These are phyloP conservation scores for Rutstroemia sydowiana DNA, from an alignment of 2,329 filamentous ascomycete species.

Conservation along the genomic window DNA sequence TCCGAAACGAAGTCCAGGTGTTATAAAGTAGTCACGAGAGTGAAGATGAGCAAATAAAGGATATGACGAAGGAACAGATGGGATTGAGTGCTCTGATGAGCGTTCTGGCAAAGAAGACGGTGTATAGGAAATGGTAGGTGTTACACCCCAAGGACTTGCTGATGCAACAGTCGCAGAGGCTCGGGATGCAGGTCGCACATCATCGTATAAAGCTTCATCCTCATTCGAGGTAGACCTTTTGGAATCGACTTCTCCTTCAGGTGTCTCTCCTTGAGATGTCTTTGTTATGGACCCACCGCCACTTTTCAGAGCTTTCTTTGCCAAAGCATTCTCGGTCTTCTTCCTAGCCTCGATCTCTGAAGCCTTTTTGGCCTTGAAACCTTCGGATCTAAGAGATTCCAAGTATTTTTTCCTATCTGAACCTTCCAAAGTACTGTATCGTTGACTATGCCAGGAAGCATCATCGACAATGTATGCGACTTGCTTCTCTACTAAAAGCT, in stretches of 20 bases:
- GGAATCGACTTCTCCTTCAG: constrained; percentile 1
- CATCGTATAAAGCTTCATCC: constrained; percentile 20
- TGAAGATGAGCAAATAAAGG: constrained; percentile 78
- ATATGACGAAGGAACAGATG: constrained; percentile 48
- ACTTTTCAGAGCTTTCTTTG: constrained; percentile 23
- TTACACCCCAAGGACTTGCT: constrained; percentile 29
- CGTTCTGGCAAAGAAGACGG: constrained; percentile 27
- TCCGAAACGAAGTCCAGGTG: constrained; percentile 88
- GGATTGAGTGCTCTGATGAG: constrained; percentile 25
- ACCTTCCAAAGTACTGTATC: constrained; percentile 51
- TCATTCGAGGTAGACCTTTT: constrained; percentile 5
- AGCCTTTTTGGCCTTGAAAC: constrained; percentile 41
- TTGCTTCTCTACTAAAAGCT: constrained; percentile 68
- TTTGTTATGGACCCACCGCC: constrained; percentile 9
- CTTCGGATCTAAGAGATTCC: constrained; percentile 39
- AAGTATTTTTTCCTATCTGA: constrained; percentile 57
- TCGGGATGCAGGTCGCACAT: constrained; percentile 32
- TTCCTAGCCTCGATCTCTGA: constrained; percentile 24
- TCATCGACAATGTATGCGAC: constrained; percentile 79
- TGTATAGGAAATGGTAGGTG: constrained; percentile 39
- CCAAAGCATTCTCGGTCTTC: constrained; percentile 21
- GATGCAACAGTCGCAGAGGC: constrained; percentile 17
- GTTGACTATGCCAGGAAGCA: constrained; percentile 57
- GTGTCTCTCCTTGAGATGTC: constrained; percentile 2
- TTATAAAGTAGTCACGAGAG: constrained; percentile 72